Conservation (phyloP, 1,284 basidiomycete genomes). For the Tilletia walkeri region DNA sequence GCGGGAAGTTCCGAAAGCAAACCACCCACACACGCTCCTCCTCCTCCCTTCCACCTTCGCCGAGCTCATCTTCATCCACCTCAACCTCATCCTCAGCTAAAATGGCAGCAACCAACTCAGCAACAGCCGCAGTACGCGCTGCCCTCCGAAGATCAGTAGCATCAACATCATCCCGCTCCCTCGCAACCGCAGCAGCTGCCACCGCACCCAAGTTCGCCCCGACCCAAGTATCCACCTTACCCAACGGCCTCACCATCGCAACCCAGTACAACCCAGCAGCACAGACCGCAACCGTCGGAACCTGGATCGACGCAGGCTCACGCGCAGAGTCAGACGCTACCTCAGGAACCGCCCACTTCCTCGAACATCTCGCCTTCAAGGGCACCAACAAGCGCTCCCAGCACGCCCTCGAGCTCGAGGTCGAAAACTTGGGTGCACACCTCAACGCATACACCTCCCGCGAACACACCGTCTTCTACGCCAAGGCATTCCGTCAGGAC, state of each 20-base stretch:
- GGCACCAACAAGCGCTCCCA: constrained; percentile 84
- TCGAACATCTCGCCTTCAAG: constrained; percentile 84
- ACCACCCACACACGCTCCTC: too few species aligned
- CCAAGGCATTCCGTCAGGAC: constrained; percentile 97
- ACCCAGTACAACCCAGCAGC: constrained; percentile 82
- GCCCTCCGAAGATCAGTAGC: constrained; percentile 6
- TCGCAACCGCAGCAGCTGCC: constrained; percentile 12
- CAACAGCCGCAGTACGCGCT: constrained; percentile 1
- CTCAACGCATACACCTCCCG: constrained; percentile 98
- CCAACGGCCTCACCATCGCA: constrained; percentile 55
- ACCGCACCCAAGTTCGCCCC: constrained; percentile 24
- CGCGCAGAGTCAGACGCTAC: constrained; percentile 91
- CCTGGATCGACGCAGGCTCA: constrained; percentile 98
- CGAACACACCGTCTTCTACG: constrained; percentile 99
- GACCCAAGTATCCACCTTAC: constrained; percentile 50
- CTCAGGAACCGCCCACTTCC: constrained; percentile 96
- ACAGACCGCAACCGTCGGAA: constrained; percentile 96
- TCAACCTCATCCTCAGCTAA: too few species aligned
- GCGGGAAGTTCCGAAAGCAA: too few species aligned
- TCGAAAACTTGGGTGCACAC: constrained; percentile 96
- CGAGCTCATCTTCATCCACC: too few species aligned
- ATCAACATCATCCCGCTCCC: neutral
- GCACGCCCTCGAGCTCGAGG: constrained; percentile 90
- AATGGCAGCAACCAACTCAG: neutral
- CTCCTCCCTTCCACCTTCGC: too few species aligned